phyloP scores from a whole-genome alignment of 202 grass and related monocot species.

The Dendrocalamus latiflorus region DNA sequence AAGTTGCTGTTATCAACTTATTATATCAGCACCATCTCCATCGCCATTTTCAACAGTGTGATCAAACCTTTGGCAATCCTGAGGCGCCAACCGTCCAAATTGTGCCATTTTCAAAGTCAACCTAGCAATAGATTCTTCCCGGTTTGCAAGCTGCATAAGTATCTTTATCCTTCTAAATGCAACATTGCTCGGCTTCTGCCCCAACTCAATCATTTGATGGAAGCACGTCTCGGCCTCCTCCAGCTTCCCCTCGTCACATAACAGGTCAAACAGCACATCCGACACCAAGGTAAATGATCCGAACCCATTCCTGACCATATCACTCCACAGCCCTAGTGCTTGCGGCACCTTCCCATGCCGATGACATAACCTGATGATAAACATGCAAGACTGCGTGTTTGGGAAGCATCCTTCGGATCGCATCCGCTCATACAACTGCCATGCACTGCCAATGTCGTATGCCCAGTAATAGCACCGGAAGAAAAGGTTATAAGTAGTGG shows the following conservation, averaged over 20 bases:
- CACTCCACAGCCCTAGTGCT: conserved; percentile 73
- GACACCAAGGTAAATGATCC: conserved; percentile 79
- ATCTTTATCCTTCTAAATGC: conserved; percentile 78
- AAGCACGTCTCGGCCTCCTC: conserved; percentile 81
- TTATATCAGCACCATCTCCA: neutral
- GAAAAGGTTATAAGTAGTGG: conserved; percentile 81
- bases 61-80: conserved; percentile 27
- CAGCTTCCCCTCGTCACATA: conserved; percentile 76
- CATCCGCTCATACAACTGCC: conserved; percentile 66
- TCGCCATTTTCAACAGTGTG: conserved; percentile 2
- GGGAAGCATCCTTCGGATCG: conserved; percentile 59
- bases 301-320: conserved; percentile 70
- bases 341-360: conserved; percentile 48
- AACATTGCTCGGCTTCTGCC: conserved; percentile 60
- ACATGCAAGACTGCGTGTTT: conserved; percentile 85
- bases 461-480: conserved; percentile 89
- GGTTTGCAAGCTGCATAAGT: conserved; percentile 78
- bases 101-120: conserved; percentile 50
- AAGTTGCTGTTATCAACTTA: neutral
- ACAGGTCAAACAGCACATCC: conserved; percentile 69
- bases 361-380: conserved; percentile 64
- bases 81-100: conserved; percentile 22
- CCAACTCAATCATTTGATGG: conserved; percentile 60
- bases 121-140: conserved; percentile 49
- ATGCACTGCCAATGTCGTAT: conserved; percentile 50